Percentiles rank a stretch among this genome's conserved stretches.
phyloP scores from a whole-genome alignment of 2,329 filamentous ascomycete genomes.

The Tolypocladium sp. region DNA sequence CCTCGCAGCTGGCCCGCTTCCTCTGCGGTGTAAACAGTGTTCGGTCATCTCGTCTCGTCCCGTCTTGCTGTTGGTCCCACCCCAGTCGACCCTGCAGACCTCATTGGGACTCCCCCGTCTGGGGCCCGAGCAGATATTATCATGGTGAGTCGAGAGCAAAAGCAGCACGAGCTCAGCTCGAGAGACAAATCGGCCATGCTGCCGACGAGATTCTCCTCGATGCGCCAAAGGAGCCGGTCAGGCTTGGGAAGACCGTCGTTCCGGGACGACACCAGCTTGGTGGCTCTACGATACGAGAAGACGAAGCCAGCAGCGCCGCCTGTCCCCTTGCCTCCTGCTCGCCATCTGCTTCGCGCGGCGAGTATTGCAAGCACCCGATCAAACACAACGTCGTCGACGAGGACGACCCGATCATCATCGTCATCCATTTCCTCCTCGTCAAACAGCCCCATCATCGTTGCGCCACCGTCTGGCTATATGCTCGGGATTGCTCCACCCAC shows the following conservation, averaged over 20 bases:
- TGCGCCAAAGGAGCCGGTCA: slow-evolving; percentile 31
- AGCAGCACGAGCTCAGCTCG: neutral
- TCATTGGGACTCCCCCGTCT: neutral
- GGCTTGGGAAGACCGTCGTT: slow-evolving; percentile 23
- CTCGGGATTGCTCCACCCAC: slow-evolving; percentile 31
- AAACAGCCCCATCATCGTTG: slow-evolving; percentile 19
- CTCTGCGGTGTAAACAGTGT: neutral
- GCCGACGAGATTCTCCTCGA: slow-evolving; percentile 31
- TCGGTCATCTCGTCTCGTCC: neutral
- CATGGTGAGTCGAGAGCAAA: neutral
- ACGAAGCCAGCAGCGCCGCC: slow-evolving; percentile 48
- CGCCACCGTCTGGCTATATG: slow-evolving; percentile 14
- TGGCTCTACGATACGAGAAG: slow-evolving; percentile 53
- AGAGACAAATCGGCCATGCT: slow-evolving; percentile 16
- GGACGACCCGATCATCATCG: slow-evolving; percentile 12
- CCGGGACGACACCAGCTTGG: slow-evolving; percentile 39
- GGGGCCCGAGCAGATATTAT: neutral
- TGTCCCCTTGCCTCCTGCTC: slow-evolving; percentile 38
- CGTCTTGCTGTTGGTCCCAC: neutral
- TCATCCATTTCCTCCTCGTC: slow-evolving; percentile 12
- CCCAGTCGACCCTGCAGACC: neutral
- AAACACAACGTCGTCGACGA: slow-evolving; percentile 11
- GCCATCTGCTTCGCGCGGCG: slow-evolving; percentile 13
- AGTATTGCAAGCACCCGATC: slow-evolving; percentile 5
- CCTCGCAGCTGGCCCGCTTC: neutral